Conservation (phyloP, 148 eudicot species). For the Rhododendron ferrugineum region DNA sequence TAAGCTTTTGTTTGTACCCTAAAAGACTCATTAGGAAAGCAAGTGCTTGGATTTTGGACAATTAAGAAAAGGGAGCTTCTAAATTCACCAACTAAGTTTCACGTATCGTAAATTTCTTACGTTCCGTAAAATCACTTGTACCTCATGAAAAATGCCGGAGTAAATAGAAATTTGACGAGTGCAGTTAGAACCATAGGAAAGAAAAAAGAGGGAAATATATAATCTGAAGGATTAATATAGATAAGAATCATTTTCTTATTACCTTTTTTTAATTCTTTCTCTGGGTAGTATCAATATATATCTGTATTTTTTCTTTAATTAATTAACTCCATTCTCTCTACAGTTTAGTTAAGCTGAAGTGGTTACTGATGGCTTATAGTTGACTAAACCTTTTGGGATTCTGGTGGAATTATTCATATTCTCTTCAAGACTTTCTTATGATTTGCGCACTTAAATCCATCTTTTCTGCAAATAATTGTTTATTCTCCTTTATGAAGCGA, state of each 20-base stretch:
- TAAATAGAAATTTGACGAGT: background rate
- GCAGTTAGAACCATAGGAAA: background rate
- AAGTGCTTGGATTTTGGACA: background rate
- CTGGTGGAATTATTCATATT: background rate
- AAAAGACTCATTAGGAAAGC: background rate
- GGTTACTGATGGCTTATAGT: slow-evolving; percentile 11
- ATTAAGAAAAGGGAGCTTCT: background rate
- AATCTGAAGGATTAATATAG: background rate
- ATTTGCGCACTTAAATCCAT: background rate
- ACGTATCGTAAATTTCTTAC: background rate
- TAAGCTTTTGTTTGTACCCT: slow-evolving; percentile 8
- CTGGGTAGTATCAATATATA: background rate
- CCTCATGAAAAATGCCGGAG: background rate
- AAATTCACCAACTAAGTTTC: background rate
- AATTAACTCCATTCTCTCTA: background rate
- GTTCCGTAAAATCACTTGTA: background rate
- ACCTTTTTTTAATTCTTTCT: background rate
- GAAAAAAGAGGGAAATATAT: background rate
- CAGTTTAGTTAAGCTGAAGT: background rate
- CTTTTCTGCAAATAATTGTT: slow-evolving; percentile 9
- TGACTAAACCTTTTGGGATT: slow-evolving; percentile 18
- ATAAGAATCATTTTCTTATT: background rate
- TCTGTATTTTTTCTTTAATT: background rate
- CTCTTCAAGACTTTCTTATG: slow-evolving; percentile 4
- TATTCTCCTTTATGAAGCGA: background rate